These are phyloP conservation scores for Mycena polygramma DNA, from an alignment of 768 basidiomycete species.

Conservation along the genomic window DNA sequence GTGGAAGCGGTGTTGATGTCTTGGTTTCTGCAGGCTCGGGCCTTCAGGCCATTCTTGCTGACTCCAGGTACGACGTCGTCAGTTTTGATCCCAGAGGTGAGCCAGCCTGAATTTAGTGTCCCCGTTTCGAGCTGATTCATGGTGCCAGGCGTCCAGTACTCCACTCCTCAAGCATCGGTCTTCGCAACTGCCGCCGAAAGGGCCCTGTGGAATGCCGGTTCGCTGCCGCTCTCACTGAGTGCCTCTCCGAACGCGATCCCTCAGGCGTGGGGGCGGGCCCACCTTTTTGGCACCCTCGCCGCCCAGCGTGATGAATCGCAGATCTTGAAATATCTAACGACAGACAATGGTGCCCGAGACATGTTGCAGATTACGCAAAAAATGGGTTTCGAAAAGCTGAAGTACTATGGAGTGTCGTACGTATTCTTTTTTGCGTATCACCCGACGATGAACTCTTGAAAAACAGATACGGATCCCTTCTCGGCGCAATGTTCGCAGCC, in stretches of 20 bases:
- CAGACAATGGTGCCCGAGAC: constrained; percentile 55
- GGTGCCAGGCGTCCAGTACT: constrained; percentile 21
- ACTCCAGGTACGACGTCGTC: constrained; percentile 17
- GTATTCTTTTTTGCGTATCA: neutral
- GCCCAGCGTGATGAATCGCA: constrained; percentile 46
- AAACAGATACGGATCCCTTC: constrained; percentile 43
- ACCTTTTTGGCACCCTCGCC: constrained; percentile 49
- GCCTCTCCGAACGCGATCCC: constrained; percentile 44
- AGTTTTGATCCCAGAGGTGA: constrained; percentile 22
- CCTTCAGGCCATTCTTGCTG: neutral
- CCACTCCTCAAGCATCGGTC: constrained; percentile 20
- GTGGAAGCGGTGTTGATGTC: constrained; percentile 23
- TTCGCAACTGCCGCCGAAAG: constrained; percentile 30
- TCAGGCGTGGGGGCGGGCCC: constrained; percentile 49
- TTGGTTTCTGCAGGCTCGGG: neutral
- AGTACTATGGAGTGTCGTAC: constrained; percentile 49
- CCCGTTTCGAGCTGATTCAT: neutral
- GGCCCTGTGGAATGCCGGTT: constrained; percentile 29
- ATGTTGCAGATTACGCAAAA: constrained; percentile 53
- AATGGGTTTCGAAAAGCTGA: constrained; percentile 48
- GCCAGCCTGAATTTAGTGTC: neutral
- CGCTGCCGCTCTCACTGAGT: constrained; percentile 36
- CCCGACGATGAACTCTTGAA: constrained; percentile 11
- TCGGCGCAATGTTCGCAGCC: constrained; percentile 51
- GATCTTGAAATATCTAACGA: constrained; percentile 49